These are phyloP conservation scores for Claviceps sp. DNA, from an alignment of 2,329 filamentous ascomycete genomes.

Conservation along the genomic window DNA sequence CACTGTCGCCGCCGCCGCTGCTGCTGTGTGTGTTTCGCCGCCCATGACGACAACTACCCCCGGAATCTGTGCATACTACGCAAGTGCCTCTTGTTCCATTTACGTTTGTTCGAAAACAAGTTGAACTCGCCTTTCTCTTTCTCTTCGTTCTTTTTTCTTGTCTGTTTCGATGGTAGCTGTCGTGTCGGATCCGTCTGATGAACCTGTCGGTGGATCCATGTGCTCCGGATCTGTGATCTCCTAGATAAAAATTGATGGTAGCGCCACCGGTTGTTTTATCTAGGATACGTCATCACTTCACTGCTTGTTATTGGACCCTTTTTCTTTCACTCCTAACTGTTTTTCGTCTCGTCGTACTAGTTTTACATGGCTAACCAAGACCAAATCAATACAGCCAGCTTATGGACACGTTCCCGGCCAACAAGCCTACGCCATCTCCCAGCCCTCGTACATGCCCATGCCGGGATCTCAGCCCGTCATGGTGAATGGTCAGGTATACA, in stretches of 20 bases:
- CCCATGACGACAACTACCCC: slow-evolving; percentile 19
- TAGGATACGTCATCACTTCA: neutral
- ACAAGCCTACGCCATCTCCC: slow-evolving; percentile 19
- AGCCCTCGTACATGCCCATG: slow-evolving; percentile 10
- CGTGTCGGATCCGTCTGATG: neutral
- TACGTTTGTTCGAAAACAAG: no score
- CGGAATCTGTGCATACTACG: slow-evolving; percentile 23
- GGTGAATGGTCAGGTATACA: slow-evolving; percentile 17
- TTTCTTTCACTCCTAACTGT: slow-evolving; percentile 2
- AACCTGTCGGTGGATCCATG: neutral
- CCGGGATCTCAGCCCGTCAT: slow-evolving; percentile 19
- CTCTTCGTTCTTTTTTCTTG: slow-evolving; percentile 1
- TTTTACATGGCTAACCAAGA: slow-evolving; percentile 6
- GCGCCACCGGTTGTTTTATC: no score
- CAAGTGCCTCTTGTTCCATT: slow-evolving; percentile 18
- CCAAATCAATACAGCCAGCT: slow-evolving; percentile 16
- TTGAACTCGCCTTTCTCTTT: neutral
- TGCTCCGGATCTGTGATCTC: neutral
- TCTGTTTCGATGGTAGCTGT: slow-evolving; percentile 5
- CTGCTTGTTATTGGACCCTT: neutral
- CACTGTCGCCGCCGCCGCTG: slow-evolving; percentile 11
- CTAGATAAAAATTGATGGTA: no score
- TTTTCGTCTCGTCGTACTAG: no score
- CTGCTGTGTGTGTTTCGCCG: slow-evolving; percentile 9
- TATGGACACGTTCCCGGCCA: slow-evolving; percentile 16